phyloP scores from a whole-genome alignment of 1,284 basidiomycete genomes.

The Mycosarcoma maydis region DNA sequence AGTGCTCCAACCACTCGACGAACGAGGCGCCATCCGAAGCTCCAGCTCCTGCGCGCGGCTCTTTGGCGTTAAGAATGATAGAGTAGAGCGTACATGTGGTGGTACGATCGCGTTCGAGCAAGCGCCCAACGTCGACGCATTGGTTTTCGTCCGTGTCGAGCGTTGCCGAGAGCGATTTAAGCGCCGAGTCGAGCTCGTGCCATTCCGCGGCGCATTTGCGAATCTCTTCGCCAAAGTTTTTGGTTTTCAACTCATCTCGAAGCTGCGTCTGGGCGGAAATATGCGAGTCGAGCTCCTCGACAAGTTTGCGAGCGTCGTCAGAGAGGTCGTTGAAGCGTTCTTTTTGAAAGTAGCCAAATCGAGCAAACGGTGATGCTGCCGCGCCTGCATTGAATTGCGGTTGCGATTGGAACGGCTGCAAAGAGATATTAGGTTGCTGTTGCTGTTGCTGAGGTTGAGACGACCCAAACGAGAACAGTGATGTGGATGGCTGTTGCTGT shows the following conservation, averaged over 20 bases:
- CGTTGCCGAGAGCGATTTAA: conserved; percentile 51
- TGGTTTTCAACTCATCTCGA: conserved; percentile 51
- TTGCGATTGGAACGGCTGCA: conserved; percentile 18
- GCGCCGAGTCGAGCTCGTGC: conserved; percentile 55
- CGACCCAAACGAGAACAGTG: conserved; percentile 17
- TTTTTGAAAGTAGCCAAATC: conserved; percentile 58
- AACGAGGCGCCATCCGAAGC: conserved; percentile 49
- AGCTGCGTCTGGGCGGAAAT: conserved; percentile 49
- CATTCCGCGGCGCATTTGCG: conserved; percentile 51
- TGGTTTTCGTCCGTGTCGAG: conserved; percentile 51
- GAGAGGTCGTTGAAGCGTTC: conserved; percentile 65
- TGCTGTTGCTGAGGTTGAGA: conserved; percentile 20
- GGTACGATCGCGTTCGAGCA: conserved; percentile 56
- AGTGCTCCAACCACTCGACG: conserved; percentile 55
- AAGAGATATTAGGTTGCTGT: conserved; percentile 8
- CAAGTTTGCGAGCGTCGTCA: conserved; percentile 53
- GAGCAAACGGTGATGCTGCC: conserved; percentile 46
- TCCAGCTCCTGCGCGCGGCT: conserved; percentile 14
- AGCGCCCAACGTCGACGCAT: conserved; percentile 27
- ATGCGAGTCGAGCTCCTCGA: conserved; percentile 61
- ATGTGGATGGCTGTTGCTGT: conserved; percentile 18
- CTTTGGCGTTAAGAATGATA: conserved; percentile 51
- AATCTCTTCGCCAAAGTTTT: conserved; percentile 51
- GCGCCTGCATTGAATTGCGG: conserved; percentile 18
- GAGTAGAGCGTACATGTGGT: conserved; percentile 57